These are phyloP conservation scores for Decorospora gaudefroyi DNA, from an alignment of 2,329 filamentous ascomycete genomes.

Conservation along the genomic window DNA sequence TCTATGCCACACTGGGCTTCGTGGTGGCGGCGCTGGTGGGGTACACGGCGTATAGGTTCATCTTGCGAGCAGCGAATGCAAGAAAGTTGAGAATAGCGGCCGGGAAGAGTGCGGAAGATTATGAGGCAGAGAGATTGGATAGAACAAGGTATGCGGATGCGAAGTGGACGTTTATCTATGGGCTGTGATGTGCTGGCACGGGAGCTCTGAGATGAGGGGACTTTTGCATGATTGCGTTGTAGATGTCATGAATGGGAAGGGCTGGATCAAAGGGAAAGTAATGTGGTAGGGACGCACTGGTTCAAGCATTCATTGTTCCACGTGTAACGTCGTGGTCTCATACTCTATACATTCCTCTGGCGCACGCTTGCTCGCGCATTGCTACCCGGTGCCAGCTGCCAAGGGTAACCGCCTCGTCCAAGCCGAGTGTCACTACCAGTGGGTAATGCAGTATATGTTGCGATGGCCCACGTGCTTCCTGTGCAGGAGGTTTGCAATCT, in stretches of 20 bases:
- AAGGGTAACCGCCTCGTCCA: neutral
- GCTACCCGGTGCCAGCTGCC: neutral
- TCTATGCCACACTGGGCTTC: constrained; percentile 31
- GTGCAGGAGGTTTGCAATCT: neutral
- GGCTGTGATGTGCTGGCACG: too few species aligned
- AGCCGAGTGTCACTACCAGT: neutral
- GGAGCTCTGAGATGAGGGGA: too few species aligned
- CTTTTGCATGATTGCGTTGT: too few species aligned
- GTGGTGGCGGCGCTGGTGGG: constrained; percentile 26
- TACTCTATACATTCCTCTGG: constrained; percentile 21
- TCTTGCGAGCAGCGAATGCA: constrained; percentile 21
- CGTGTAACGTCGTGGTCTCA: constrained; percentile 15
- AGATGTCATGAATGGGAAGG: neutral
- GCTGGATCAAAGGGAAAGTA: too few species aligned
- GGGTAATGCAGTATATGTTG: neutral
- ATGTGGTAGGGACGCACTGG: too few species aligned
- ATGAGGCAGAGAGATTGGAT: constrained; percentile 26
- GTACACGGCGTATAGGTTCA: constrained; percentile 27
- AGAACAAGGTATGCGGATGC: constrained; percentile 26
- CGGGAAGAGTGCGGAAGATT: constrained; percentile 15
- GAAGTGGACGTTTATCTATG: constrained; percentile 36
- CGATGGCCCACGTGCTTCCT: neutral
- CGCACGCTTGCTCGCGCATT: constrained; percentile 3
- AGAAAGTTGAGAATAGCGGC: constrained; percentile 18
- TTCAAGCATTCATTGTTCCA: too few species aligned